A percentile compares a stretch with the other conserved stretches of the same genome.
Conservation (phyloP, 805 yeast genomes). For the Saturnispora silvae region DNA sequence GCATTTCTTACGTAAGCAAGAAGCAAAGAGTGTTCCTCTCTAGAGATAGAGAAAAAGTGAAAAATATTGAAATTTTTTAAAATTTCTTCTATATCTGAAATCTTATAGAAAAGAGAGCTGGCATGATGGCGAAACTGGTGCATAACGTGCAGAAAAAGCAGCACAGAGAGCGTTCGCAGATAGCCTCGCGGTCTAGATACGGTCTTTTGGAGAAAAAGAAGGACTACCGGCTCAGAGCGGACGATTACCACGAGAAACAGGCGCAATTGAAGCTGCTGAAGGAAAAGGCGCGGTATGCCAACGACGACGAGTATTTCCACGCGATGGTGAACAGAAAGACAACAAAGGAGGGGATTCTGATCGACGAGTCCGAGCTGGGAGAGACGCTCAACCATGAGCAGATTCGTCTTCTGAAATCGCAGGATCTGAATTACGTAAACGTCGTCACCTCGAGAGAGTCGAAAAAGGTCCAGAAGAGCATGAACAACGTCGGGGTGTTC, state of each 20-base stretch:
- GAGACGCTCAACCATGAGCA: conserved; percentile 61
- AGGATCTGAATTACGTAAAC: conserved; percentile 78
- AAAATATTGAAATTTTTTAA: too few species aligned
- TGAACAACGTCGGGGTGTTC: conserved; percentile 36
- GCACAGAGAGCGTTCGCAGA: conserved; percentile 90
- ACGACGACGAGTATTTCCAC: conserved; percentile 95
- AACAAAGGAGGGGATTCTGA: conserved; percentile 57
- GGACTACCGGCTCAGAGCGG: conserved; percentile 54
- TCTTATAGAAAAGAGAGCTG: not conserved
- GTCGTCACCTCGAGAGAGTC: conserved; percentile 64
- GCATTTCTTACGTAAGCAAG: not conserved
- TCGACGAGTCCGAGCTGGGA: conserved; percentile 49
- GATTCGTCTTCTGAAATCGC: conserved; percentile 75
- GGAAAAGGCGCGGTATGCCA: conserved; percentile 59
- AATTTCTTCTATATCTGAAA: not conserved
- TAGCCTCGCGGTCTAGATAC: conserved; percentile 54
- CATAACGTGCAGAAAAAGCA: conserved; percentile 94
- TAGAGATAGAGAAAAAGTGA: too few species aligned
- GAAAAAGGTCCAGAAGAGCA: conserved; percentile 49
- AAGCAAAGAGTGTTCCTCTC: too few species aligned
- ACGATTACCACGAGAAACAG: conserved; percentile 47
- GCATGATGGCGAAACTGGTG: conserved; percentile 60
- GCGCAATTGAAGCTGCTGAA: conserved; percentile 61
- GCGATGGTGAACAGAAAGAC: conserved; percentile 70
- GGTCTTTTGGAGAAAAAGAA: conserved; percentile 92